Base-by-base conservation (phyloP, 2,329 filamentous ascomycete genomes). In the Domatiomyces globalis region DNA sequence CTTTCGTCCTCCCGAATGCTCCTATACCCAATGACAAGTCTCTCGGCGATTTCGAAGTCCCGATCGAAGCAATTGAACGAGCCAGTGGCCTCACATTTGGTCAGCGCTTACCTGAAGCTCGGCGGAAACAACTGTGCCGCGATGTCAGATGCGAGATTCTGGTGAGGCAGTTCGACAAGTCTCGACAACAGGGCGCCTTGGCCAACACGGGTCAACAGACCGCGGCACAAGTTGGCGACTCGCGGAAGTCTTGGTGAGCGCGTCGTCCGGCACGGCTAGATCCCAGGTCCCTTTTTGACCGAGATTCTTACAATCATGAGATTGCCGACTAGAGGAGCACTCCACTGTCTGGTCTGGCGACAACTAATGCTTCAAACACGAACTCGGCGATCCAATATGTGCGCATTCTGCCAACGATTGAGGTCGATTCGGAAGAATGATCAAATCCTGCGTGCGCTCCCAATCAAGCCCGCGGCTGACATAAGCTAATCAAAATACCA, bases 1-100 rank as follows among this genome's bases (percentile, higher is more conserved):
- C 92, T 6, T 98, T 98, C 63, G 90, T 98, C 49, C 75, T 98
- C 61, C 92, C 92, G 15, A 98, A 98, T 67, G 88, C 87, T 1
- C 75, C 72, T 17, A 98, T 98, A 61, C 74, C 84, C 39, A 98
- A 95, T 68, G 76, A 81, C 55, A 95, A 92, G 73, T 86, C 85
- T 48, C 73, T 98, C 60, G 75, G 78, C 49, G 88, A 95, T 65
- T 98, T 98, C 63, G 90, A 96, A 73, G 92, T 96, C 22, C 90
- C 92, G 0, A 66, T 98, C 39, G 90, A 96, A 74, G 85, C 83
- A 8, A 81, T 98, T 36, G 92, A 98, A 77, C 78, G 88, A 57
- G 90, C 92, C 1, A 89, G 85, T 58, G 92, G 92, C 4, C 71
- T 98, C 62, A 88, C 95, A 66, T 98, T 98, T 69, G 87, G 87